Base-by-base conservation (phyloP, 495 filamentous ascomycete species). In the Evernia prunastri region DNA sequence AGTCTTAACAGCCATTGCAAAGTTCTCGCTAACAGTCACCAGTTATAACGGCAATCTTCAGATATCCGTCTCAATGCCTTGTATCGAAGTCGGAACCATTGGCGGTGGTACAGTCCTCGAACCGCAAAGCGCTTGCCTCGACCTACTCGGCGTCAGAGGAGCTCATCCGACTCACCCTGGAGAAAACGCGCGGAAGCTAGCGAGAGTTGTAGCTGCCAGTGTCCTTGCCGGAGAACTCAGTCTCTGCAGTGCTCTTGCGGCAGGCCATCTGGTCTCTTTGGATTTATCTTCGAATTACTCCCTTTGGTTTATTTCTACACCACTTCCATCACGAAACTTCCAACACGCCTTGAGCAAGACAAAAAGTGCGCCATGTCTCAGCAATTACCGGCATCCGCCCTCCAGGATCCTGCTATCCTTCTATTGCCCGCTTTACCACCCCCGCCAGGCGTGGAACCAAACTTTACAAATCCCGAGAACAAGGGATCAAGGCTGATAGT, bases 101-200 rank as follows among this genome's bases (percentile, higher is more conserved):
- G 94, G 94, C 67, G 94, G 94, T 68, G 94, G 94, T 61, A 99
- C 95, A 27, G 89, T 97, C 67, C 89, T 99, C 17, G 92, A 97
- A 72, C 93, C 91, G 18, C 95, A 99, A 75, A 83, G 84, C 40
- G 91, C 95, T 65, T 96, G 96, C 91, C 89, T 99, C 58, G 94
- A 99, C 71, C 77, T 99, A 69, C 87, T 99, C 45, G 94, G 94
- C 66, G 92, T 99, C 31, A 86, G 90, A 51, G 94, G 94, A 47
- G 81, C 94, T 9, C 92, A 97, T 73, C 86, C 87, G 4, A 92
- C 89, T n/a, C 86, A 82, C 69, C 94, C 94, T 2, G 95, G 94
- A 68, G 91, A 94, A 65, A 97, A 98, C 68, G 89, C 94, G 13
- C 85, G 90, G 37, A 87, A 89, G 68, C 83, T 98, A 33, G 92